These are phyloP conservation scores for Cyberlindnera samutprakarnensis DNA, from an alignment of 805 yeast species.

Conservation along the genomic window DNA sequence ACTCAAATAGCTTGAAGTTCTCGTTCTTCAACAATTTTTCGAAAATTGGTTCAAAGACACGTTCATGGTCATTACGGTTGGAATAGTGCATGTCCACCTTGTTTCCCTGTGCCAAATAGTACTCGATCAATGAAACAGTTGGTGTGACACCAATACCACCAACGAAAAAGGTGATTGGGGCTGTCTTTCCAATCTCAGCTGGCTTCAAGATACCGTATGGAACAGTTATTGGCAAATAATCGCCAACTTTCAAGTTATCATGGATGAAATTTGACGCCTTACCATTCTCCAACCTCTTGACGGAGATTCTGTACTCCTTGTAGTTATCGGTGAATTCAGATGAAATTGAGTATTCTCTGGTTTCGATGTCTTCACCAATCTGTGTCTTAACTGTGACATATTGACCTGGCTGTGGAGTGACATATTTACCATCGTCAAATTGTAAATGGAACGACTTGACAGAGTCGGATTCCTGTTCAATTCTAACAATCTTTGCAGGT, in stretches of 20 bases:
- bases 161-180: slow-evolving; percentile 36
- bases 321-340: slow-evolving; percentile 19
- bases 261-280: slow-evolving; percentile 44
- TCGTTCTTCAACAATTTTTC: slow-evolving; percentile 4
- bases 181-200: slow-evolving; percentile 5
- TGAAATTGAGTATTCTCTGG: slow-evolving; percentile 57
- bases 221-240: slow-evolving; percentile 40
- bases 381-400: slow-evolving; percentile 30
- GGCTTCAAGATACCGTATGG: slow-evolving; percentile 49
- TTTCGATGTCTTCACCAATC: slow-evolving; percentile 32
- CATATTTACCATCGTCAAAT: slow-evolving; percentile 34
- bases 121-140: slow-evolving; percentile 42
- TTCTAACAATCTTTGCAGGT: slow-evolving; percentile 36
- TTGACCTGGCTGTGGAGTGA: slow-evolving; percentile 31
- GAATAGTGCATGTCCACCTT: slow-evolving; percentile 12
- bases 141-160: slow-evolving; percentile 73
- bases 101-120: slow-evolving; percentile 11
- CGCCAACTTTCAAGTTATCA: slow-evolving; percentile 39
- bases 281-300: slow-evolving; percentile 41
- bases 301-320: slow-evolving; percentile 50
- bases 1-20: slow-evolving; percentile 10
- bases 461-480: slow-evolving; percentile 36
- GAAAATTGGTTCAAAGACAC: slow-evolving; percentile 13
- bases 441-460: slow-evolving; percentile 46
- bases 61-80: slow-evolving; percentile 5